Conservation (phyloP, 1,284 basidiomycete genomes). For the Cutaneotrichosporon sp. region DNA sequence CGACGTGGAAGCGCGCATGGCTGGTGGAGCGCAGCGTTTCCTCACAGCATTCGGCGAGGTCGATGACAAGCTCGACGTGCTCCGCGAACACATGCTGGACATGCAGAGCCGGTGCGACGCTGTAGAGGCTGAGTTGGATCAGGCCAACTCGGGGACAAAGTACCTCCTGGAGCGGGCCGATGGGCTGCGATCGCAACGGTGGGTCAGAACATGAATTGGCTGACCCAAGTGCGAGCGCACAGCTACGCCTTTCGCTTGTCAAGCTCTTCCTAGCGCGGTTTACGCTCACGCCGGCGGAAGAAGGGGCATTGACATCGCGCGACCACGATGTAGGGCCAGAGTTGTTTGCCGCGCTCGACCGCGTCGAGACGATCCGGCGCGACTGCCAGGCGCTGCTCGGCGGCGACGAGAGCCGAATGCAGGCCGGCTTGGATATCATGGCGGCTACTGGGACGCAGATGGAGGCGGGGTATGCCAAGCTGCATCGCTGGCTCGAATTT, state of each 20-base stretch:
- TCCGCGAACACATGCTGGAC: slow-evolving; percentile 70
- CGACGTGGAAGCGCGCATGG: slow-evolving; percentile 78
- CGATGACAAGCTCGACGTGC: slow-evolving; percentile 78
- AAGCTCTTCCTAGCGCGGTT: slow-evolving; percentile 78
- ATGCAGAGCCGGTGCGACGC: slow-evolving; percentile 81
- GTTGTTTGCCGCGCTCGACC: slow-evolving; percentile 84
- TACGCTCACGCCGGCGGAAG: slow-evolving; percentile 73
- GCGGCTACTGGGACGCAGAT: slow-evolving; percentile 73
- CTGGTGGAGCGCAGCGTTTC: slow-evolving; percentile 75
- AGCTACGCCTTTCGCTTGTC: slow-evolving; percentile 67
- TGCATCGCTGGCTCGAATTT: slow-evolving; percentile 79
- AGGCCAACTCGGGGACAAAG: slow-evolving; percentile 75
- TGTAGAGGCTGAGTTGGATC: slow-evolving; percentile 71
- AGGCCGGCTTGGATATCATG: slow-evolving; percentile 87
- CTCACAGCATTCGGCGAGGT: slow-evolving; percentile 79
- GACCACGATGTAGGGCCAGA: slow-evolving; percentile 69
- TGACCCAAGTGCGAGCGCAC: slow-evolving; percentile 57
- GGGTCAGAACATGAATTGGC: slow-evolving; percentile 26
- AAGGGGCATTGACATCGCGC: slow-evolving; percentile 70
- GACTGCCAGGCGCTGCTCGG: slow-evolving; percentile 82
- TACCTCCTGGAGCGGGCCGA: slow-evolving; percentile 83
- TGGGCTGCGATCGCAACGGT: slow-evolving; percentile 77
- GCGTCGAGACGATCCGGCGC: slow-evolving; percentile 73
- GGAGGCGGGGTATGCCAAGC: slow-evolving; percentile 85
- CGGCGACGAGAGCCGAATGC: slow-evolving; percentile 76